Percentiles rank a stretch among this genome's conserved stretches.
These are phyloP conservation scores for Schizophyllum amplum DNA, from an alignment of 1,284 basidiomycete species.

Conservation along the genomic window DNA sequence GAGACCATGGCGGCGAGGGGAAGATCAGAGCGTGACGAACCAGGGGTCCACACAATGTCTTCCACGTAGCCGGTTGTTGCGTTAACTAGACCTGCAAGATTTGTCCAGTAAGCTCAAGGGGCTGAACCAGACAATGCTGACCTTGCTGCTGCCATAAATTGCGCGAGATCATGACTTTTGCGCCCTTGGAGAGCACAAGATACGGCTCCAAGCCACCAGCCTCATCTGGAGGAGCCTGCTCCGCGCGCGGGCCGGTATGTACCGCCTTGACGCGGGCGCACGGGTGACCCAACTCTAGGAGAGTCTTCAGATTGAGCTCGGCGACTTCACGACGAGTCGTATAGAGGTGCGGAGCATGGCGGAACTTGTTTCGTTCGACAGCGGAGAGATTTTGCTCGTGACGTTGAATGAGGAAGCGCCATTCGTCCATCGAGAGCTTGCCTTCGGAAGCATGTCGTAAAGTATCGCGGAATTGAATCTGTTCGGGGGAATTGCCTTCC, in stretches of 20 bases:
- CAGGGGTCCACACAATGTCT: conserved; percentile 3
- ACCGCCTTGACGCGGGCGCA: conserved; percentile 8
- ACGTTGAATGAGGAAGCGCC: conserved; percentile 2
- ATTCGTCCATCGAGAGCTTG: conserved; percentile 5
- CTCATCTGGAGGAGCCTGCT: conserved; percentile 1
- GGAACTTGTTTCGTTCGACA: conserved; percentile 2
- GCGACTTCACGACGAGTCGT: conserved; percentile 5
- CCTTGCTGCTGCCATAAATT: conserved; percentile 8
- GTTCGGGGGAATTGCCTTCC: neutral
- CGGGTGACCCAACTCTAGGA: conserved; percentile 2
- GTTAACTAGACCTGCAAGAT: conserved; percentile 4
- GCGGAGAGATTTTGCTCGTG: neutral
- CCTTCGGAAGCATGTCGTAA: conserved; percentile 7
- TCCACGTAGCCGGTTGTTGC: conserved; percentile 5
- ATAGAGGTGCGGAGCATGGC: conserved; percentile 3
- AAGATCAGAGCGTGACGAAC: conserved; percentile 3
- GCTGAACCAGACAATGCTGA: neutral
- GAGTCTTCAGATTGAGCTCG: conserved; percentile 2
- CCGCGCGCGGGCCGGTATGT: neutral
- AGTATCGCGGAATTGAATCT: neutral
- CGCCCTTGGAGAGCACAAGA: neutral
- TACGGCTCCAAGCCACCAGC: conserved; percentile 3
- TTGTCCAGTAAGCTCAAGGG: no score
- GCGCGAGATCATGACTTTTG: conserved; percentile 10
- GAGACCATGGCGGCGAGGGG: conserved; percentile 11